Percentiles rank a stretch among this genome's conserved stretches.
phyloP scores from a whole-genome alignment of 306 rosid genomes.

The Ammopiptanthus mongolicus region DNA sequence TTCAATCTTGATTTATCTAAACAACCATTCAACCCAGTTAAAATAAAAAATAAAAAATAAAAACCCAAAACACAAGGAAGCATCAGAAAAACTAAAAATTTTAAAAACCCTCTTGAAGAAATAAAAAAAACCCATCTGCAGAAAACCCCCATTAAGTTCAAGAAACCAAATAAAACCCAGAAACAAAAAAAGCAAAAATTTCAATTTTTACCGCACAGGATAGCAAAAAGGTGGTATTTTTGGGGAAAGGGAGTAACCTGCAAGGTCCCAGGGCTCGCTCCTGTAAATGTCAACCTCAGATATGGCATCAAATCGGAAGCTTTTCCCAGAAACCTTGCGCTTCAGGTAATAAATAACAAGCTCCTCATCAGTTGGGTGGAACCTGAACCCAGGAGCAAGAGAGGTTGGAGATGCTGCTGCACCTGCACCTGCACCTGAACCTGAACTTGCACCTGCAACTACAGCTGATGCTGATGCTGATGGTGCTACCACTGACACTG shows the following conservation, averaged over 20 bases:
- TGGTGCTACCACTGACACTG: background rate
- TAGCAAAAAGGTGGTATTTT: background rate
- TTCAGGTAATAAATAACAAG: conserved; percentile 92
- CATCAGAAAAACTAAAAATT: background rate
- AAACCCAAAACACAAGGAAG: background rate
- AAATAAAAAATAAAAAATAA: background rate
- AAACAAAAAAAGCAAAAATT: background rate
- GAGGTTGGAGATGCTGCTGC: conserved; percentile 58
- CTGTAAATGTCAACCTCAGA: conserved; percentile 90
- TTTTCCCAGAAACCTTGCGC: conserved; percentile 78
- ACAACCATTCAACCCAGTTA: conserved; percentile 12
- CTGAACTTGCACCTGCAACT: background rate
- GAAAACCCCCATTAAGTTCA: background rate
- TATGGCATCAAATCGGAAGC: conserved; percentile 84
- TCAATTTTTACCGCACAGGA: background rate
- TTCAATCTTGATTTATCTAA: conserved; percentile 87
- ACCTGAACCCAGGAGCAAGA: conserved; percentile 94
- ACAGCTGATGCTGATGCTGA: conserved; percentile 32
- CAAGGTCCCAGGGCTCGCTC: conserved; percentile 97
- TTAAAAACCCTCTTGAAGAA: background rate
- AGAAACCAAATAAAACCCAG: background rate
- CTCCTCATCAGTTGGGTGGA: conserved; percentile 97
- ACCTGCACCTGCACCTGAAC: background rate
- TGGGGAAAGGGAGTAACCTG: conserved; percentile 40
- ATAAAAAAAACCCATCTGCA: conserved; percentile 7